These are phyloP conservation scores for Colletotrichum sp. DNA, from an alignment of 2,329 filamentous ascomycete species.

Conservation along the genomic window DNA sequence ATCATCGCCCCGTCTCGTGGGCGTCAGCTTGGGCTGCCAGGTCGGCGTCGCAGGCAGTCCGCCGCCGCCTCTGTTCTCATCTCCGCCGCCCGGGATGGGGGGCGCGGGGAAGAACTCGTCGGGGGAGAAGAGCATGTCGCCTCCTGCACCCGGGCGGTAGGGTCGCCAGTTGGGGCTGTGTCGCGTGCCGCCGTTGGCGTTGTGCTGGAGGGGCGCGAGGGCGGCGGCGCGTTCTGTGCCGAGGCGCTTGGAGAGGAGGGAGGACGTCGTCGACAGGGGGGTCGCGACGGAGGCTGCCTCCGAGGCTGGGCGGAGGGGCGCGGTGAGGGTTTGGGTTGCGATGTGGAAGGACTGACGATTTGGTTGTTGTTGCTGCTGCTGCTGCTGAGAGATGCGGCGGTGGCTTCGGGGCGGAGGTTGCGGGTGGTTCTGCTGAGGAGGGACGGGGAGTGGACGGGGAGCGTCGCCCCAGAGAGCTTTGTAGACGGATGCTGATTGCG, in stretches of 20 bases:
- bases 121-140: constrained; percentile 16
- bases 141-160: background rate
- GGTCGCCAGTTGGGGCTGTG: constrained; percentile 25
- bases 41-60: constrained; percentile 53
- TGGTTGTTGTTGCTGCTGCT: constrained; percentile 23
- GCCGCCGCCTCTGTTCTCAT: background rate
- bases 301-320: constrained; percentile 13
- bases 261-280: constrained; percentile 34
- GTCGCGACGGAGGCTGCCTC: constrained; percentile 22
- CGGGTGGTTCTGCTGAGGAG: constrained; percentile 19
- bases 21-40: constrained; percentile 71
- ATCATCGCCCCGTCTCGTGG: constrained; percentile 69
- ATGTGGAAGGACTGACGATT: constrained; percentile 23
- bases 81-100: background rate
- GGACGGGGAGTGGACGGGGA: constrained; percentile 17
- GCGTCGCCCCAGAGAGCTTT: constrained; percentile 11
- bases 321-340: constrained; percentile 5
- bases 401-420: constrained; percentile 15
- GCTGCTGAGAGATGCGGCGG: constrained; percentile 25
- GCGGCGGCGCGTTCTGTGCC: constrained; percentile 54
- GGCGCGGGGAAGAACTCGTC: constrained; percentile 3
- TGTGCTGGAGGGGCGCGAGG: constrained; percentile 40
- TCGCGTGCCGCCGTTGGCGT: constrained; percentile 20
- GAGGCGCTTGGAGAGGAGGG: constrained; percentile 58
- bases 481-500: constrained; percentile 10